Percentiles rank a stretch among this genome's conserved stretches.
phyloP scores from a whole-genome alignment of 1,139 yeast genomes.

The Sugiyamaella paludigena region DNA sequence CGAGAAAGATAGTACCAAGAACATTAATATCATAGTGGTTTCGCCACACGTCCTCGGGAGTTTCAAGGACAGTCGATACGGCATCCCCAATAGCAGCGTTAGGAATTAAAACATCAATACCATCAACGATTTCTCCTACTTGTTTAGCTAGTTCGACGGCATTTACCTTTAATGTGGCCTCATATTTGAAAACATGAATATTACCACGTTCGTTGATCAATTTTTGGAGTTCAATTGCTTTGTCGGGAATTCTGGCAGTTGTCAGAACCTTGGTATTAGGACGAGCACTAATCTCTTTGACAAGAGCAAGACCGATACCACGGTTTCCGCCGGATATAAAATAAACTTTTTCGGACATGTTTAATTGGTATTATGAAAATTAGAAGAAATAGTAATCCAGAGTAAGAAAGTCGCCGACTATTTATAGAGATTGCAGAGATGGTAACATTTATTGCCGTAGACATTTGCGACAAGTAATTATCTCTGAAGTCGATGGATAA shows the following conservation, averaged over 20 bases:
- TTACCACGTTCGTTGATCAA: conserved; percentile 11
- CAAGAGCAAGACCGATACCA: conserved; percentile 17
- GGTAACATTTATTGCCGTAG: too few relatives aligned
- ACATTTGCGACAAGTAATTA: too few relatives aligned
- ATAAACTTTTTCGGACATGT: conserved; percentile 5
- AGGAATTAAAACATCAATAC: conserved; percentile 16
- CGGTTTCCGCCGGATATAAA: conserved; percentile 16
- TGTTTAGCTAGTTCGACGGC: conserved; percentile 16
- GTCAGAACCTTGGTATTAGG: conserved; percentile 13
- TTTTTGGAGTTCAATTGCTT: conserved; percentile 10
- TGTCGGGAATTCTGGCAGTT: conserved; percentile 13
- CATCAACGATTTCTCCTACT: conserved; percentile 17
- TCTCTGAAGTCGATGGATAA: too few relatives aligned
- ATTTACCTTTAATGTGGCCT: conserved; percentile 10
- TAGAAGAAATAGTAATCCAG: too few relatives aligned
- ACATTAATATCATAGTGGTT: conserved; percentile 25
- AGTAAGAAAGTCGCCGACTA: too few relatives aligned
- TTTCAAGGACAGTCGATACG: conserved; percentile 1
- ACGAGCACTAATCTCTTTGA: conserved; percentile 7
- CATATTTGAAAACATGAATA: conserved; percentile 14
- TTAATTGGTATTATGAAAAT: too few relatives aligned
- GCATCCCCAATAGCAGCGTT: conserved; percentile 14
- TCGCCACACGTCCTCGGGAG: conserved; percentile 3
- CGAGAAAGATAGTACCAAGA: conserved; percentile 30
- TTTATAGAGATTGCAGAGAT: too few relatives aligned